These are phyloP conservation scores for Alternaria sp. DNA, from an alignment of 2,329 filamentous ascomycete genomes.

Conservation along the genomic window DNA sequence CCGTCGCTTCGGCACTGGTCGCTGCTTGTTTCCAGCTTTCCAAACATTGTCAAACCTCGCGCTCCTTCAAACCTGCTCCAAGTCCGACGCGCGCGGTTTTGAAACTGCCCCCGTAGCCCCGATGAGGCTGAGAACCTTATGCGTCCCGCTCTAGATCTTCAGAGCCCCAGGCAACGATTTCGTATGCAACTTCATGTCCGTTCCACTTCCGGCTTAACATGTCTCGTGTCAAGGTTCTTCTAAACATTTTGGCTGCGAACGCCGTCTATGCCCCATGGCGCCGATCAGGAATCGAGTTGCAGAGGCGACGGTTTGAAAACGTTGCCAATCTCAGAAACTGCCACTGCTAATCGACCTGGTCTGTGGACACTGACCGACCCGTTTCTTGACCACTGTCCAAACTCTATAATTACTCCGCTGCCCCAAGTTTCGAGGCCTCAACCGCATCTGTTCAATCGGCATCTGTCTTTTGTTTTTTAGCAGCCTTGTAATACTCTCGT, in stretches of 20 bases:
- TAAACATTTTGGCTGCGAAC: slow-evolving; percentile 48
- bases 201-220: slow-evolving; percentile 47
- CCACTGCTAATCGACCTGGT: slow-evolving; percentile 52
- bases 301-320: slow-evolving; percentile 54
- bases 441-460: slow-evolving; percentile 51
- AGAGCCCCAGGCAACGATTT: slow-evolving; percentile 36
- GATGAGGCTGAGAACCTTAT: slow-evolving; percentile 42
- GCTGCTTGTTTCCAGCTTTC: slow-evolving; percentile 50
- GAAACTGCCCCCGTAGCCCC: slow-evolving; percentile 49
- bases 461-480: slow-evolving; percentile 51
- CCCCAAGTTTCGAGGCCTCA: slow-evolving; percentile 51
- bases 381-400: slow-evolving; percentile 42
- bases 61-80: slow-evolving; percentile 48
- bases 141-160: slow-evolving; percentile 36
- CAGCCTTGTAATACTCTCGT: slow-evolving; percentile 58
- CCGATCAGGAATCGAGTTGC: slow-evolving; percentile 50
- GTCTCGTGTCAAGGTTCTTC: slow-evolving; percentile 51
- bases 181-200: slow-evolving; percentile 35
- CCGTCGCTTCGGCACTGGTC: slow-evolving; percentile 39
- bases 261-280: slow-evolving; percentile 42
- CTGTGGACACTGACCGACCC: slow-evolving; percentile 32
- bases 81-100: slow-evolving; percentile 51
- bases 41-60: slow-evolving; percentile 51
- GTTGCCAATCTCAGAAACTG: slow-evolving; percentile 51
- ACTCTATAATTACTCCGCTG: slow-evolving; percentile 49